Evolutionary conservation across 176 grass and related monocot species (phyloP), one percentile per base, ranked within the genome.

Genomic region (Tuctoria greenei): DNA sequence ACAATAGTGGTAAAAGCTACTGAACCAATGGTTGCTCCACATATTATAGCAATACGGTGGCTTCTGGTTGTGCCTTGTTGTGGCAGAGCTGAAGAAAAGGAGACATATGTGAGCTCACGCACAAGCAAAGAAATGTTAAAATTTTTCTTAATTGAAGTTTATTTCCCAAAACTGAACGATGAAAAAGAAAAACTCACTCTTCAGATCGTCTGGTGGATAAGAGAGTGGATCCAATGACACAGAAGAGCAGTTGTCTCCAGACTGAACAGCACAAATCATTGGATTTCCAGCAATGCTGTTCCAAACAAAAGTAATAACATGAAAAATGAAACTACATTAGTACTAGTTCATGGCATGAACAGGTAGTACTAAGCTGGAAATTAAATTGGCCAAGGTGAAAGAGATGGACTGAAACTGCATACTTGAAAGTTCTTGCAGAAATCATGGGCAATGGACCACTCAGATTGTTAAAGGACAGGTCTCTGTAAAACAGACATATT

Each of bases 401-500:
- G 16, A n/a, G 13, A 74, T 63, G 44, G 39, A 15, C 24, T 64
- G 15, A 74, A 37, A 85, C 4, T 40, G 64, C 82, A 85, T 84
- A 93, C 93, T 84, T 88, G 77, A 93, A 90, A 35, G 93, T 93
- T 90, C 91, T 95, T 75, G 92, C 76, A 74, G 88, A 86, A 70
- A 95, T 88, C 64, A 94, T 98, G 80, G 95, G 95, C 27, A 98
- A 66, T 20, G 89, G 92, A 49, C 89, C 91, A 54, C 86, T 98
- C 25, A 98, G 82, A 40, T 98, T 92, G 79, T 98, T 98, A 67
- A 86, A 92, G 5, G 95, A 94, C 83, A 98, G 72, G 86, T 98
- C 95, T 64, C 95, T 98, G 34, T 7, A 83, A 49, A 46, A 72
- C 20, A 73, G 44, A 18, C 17, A 36, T 69, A 64, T 51, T 25